A percentile compares a stretch with the other conserved stretches of the same genome.
Conservation (phyloP, 495 filamentous ascomycete species). For the Hypoxylon rickii region DNA sequence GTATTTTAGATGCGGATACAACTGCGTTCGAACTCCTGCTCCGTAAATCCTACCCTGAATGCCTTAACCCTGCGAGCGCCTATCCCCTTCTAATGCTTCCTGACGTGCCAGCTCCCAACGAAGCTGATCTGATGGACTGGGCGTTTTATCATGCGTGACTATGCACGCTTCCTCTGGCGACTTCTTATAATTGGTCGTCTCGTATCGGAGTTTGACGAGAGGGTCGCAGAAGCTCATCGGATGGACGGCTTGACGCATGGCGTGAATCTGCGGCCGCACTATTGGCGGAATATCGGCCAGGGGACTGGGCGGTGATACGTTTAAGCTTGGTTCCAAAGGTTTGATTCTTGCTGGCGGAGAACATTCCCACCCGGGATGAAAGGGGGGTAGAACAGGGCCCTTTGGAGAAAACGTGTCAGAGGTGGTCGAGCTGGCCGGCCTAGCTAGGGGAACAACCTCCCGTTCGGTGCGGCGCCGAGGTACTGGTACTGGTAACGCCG, state of each 20-base stretch:
- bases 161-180: conserved; percentile 7
- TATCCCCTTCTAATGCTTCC: conserved; percentile 26
- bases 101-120: conserved; percentile 36
- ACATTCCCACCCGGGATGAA: conserved; percentile 28
- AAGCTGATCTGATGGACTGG: conserved; percentile 39
- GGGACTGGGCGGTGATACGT: conserved; percentile 34
- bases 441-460: background rate
- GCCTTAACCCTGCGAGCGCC: conserved; percentile 14
- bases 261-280: conserved; percentile 9
- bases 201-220: conserved; percentile 29
- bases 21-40: background rate
- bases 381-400: conserved; percentile 27
- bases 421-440: conserved; percentile 3
- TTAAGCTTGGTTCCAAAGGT: conserved; percentile 29
- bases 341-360: conserved; percentile 25
- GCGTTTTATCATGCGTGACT: conserved; percentile 30
- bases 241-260: conserved; percentile 14
- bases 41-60: conserved; percentile 5
- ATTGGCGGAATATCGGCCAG: conserved; percentile 26
- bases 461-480: background rate
- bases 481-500: background rate
- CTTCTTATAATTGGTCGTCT: conserved; percentile 26
- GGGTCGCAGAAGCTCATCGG: conserved; percentile 36
- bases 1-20: conserved; percentile 1
- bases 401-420: conserved; percentile 7